Evolutionary conservation across 2,329 filamentous ascomycete species (phyloP), one percentile per base, ranked within the genome.

Genomic region (Corniculantispora saksenae): DNA sequence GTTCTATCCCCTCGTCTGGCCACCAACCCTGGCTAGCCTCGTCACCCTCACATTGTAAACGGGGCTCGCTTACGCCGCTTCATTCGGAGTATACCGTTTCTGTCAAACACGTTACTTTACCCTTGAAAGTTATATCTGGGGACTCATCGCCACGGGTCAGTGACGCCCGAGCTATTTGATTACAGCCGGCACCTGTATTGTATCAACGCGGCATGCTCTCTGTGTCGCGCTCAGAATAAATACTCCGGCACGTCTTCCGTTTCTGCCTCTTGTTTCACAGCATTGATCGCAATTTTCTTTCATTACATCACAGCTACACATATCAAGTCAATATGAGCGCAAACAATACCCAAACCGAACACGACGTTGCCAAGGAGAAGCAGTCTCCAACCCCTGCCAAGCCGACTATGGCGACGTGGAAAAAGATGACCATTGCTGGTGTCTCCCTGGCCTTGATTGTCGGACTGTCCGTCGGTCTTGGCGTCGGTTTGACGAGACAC

Each of bases 391-490:
- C 17, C 35, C 35, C 48, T 10, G 23, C 17, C 62, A 58, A 59
- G 35, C 57, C 50, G 59, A 21, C 60, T 63, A 21, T 75, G 72
- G 72, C 72, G 70, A 23, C 63, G n/a, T 73, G 74, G 72, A 75
- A 74, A 67, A 76, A 76, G 66, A 64, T 75, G 15, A 66, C 72
- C 29, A 59, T 75, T 21, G 65, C 69, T 17, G 72, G 71, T 6
- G 66, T 72, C 27, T 68, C 67, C 13, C 56, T 74, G 35, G 64
- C 71, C 25, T 61, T 75, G 40, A 67, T 77, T 58, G 69, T 86
- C 47, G 82, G 74, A 0, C 74, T 88, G 10, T 83, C 79, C 0
- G 73, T 89, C 21, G 87, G 86, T 3, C 77, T 89, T 2, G 85
- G 85, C 3, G 74, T 89, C 7, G 86, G 86, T 12, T 76, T 88